Evolutionary conservation across 768 basidiomycete species (phyloP), one percentile per base, ranked within the genome.

Genomic region (Lactarius deliciosus): DNA sequence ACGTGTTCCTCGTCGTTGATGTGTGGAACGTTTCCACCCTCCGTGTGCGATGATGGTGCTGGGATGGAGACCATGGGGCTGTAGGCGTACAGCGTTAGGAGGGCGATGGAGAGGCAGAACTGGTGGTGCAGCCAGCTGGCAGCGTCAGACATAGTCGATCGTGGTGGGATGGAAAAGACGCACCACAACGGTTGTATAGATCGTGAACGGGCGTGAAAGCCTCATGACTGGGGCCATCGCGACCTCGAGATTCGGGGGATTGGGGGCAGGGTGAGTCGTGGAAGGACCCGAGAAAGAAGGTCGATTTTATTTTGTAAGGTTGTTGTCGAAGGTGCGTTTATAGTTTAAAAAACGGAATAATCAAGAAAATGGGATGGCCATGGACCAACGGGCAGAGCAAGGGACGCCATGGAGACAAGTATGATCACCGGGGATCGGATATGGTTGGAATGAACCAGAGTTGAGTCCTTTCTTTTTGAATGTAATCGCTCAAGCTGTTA

Each of bases 141-240:
- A 28, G 40, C 34, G n/a, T 36, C 20, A 22, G 57, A 15, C 30
- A 32, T 7, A 13, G 32, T 16, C 30, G 2, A n/a, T 54, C 20
- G 6, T 5, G 15, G 22, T n/a, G 4, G 25, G 22, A 36, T 4
- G 8, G 18, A 45, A 7, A 32, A 15, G 11, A 58, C 65, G 57
- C 28, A 66, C 65, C 7, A 2, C 2, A 8, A 22, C 1, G 15
- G 32, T 53, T 10, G 18, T 4, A 34, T 41, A 20, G 9, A 63
- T 53, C 18, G 58, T 28, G 10, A 41, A 2, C 0, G 45, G 45
- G 32, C 56, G 65, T 43, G 61, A 34, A 11, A 41, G 15, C 3
- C 65, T 66, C 47, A 57, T 61, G 8, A 22, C 15, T 20, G 30
- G 36, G 36, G 16, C 1, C 61, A 58, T 64, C 28, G 8, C 25